Percentiles rank a stretch among this genome's conserved stretches.
Conservation (phyloP, 352 stramenopile species). For the Globisporangium solare region DNA sequence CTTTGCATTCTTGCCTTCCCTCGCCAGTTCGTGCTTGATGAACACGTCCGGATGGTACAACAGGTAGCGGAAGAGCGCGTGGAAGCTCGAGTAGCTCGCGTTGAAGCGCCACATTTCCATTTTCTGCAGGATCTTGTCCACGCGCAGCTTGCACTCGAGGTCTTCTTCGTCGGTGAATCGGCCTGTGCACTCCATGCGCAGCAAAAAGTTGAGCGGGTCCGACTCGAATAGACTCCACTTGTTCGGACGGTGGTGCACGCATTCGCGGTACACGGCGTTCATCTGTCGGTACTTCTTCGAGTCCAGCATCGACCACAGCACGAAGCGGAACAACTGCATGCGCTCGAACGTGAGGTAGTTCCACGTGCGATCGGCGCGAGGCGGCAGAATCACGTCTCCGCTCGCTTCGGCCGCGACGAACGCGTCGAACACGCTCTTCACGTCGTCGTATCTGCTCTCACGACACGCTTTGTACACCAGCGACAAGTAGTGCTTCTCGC, state of each 20-base stretch:
- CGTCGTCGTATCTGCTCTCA: constrained; percentile 24
- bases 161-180: constrained; percentile 31
- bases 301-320: constrained; percentile 63
- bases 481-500: constrained; percentile 40
- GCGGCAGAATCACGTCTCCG: constrained; percentile 18
- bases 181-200: constrained; percentile 56
- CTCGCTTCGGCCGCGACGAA: constrained; percentile 33
- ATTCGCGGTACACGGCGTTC: constrained; percentile 32
- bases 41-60: constrained; percentile 46
- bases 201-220: constrained; percentile 60
- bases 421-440: constrained; percentile 33
- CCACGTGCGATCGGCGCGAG: constrained; percentile 31
- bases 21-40: constrained; percentile 5
- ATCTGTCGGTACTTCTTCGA: constrained; percentile 23
- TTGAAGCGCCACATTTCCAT: constrained; percentile 34
- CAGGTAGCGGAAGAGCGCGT: constrained; percentile 58
- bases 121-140: constrained; percentile 37
- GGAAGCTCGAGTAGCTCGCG: constrained; percentile 59
- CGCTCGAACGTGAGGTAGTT: constrained; percentile 31
- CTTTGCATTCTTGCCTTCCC: neutral
- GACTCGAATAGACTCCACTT: constrained; percentile 41
- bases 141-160: constrained; percentile 23
- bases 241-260: constrained; percentile 45
- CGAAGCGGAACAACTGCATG: constrained; percentile 55
- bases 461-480: constrained; percentile 61